Evolutionary conservation across 495 filamentous ascomycete species (phyloP).

Genomic region (Penicillium angulare): DNA sequence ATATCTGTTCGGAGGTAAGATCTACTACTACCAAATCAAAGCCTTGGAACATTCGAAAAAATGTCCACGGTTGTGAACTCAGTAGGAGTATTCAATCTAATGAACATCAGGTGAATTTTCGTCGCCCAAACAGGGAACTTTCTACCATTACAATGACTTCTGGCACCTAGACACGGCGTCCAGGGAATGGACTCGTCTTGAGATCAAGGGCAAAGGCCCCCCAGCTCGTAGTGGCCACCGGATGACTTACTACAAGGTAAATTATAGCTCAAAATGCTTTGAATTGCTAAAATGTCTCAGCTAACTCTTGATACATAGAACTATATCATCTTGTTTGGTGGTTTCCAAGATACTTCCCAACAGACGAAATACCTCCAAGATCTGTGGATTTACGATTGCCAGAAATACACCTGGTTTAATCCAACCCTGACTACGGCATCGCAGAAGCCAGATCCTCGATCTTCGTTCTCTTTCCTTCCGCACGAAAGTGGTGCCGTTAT

Average conservation of each 20-base stretch:
- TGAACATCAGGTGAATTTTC: slow-evolving; percentile 53
- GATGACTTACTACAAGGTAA: slow-evolving; percentile 86
- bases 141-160: slow-evolving; percentile 99
- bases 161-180: slow-evolving; percentile 83
- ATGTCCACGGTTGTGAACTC: too few relatives aligned
- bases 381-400: slow-evolving; percentile 67
- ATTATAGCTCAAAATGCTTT: too few relatives aligned
- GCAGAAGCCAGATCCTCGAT: slow-evolving; percentile 84
- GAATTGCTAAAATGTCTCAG: too few relatives aligned
- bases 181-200: slow-evolving; percentile 86
- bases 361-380: slow-evolving; percentile 84
- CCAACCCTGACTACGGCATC: slow-evolving; percentile 69
- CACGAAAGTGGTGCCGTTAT: slow-evolving; percentile 86
- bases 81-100: too few relatives aligned
- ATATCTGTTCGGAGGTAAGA: slow-evolving; percentile 82
- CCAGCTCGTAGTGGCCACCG: slow-evolving; percentile 90
- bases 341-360: slow-evolving; percentile 94
- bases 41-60: too few relatives aligned
- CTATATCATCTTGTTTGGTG: slow-evolving; percentile 72
- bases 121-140: slow-evolving; percentile 92
- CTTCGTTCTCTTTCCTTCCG: slow-evolving; percentile 85
- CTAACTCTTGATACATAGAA: slow-evolving; percentile 35
- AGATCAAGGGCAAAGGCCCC: slow-evolving; percentile 82
- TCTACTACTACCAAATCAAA: too few relatives aligned
- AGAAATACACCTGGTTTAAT: slow-evolving; percentile 73